Evolutionary conservation across 2,329 filamentous ascomycete species (phyloP), one percentile per base, ranked within the genome.

Genomic region (Penicillium sclerotigenum): DNA sequence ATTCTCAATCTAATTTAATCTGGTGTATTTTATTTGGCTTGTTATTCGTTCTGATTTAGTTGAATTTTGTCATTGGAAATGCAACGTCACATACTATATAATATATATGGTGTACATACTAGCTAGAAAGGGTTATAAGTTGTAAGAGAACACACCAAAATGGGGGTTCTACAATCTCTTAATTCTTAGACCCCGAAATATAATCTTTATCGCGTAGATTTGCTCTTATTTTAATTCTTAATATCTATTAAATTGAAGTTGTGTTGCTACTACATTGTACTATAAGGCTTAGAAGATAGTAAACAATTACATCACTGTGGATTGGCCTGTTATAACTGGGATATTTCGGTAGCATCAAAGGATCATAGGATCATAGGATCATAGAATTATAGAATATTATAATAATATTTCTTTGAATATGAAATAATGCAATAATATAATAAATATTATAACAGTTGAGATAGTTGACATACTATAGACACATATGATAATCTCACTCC

Each of bases 251-350:
- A 46, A 16, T 31, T 45, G 13, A 45, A 31, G 29, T 20, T 43
- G 26, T 10, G 26, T 31, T 31, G 28, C 7, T 20, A 31, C 7
- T 9, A 20, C 18, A 2, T 8, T 13, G 24, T 28, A 24, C 22
- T n/a, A 6, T 14, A 42, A 4, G 5, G 22, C 16, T 7, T 37
- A 10, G 10, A 26, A 36, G 20, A 8, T 36, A 26, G 18, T 41
- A 41, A 50, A 42, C 47, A 41, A 42, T 50, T 41, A 50, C 47
- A 50, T 50, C 47, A 50, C 36, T 41, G 36, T 48, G 47, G 47
- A 41, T 24, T 50, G 29, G 9, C 18, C 18, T 24, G 14, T 28
- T 18, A 34, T 45, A 20, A 45, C 10, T 2, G 28, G 42, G 18
- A 45, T 31, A 31, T 22, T 45, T 45, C 9, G 14, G 18, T 31